Evolutionary conservation across 495 filamentous ascomycete species (phyloP).

Genomic region (Penicillium egyptiacum): DNA sequence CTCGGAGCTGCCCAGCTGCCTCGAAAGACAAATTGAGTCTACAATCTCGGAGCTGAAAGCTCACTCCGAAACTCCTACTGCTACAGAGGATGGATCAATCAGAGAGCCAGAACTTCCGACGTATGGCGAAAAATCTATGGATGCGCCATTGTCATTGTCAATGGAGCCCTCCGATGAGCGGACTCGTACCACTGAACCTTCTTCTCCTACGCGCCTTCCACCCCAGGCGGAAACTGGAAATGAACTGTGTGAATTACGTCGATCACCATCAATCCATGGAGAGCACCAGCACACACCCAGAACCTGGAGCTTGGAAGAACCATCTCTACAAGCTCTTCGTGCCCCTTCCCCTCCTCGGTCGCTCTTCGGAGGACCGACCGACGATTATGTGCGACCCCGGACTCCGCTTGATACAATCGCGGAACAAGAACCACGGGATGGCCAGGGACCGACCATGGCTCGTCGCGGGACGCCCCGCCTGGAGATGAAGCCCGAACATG

Average conservation of each 20-base stretch:
- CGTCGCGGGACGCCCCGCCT: conserved; percentile 40
- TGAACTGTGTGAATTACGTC: conserved; percentile 33
- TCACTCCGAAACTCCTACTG: conserved; percentile 8
- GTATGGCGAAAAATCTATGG: conserved; percentile 16
- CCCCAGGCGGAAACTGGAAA: conserved; percentile 19
- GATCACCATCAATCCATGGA: conserved; percentile 42
- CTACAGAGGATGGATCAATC: conserved; percentile 13
- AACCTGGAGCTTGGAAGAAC: conserved; percentile 39
- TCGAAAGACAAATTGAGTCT: conserved; percentile 13
- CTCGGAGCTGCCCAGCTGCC: conserved; percentile 11
- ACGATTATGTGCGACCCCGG: conserved; percentile 34
- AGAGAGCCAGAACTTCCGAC: conserved; percentile 21
- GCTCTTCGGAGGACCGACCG: conserved; percentile 27
- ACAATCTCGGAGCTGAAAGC: conserved; percentile 13
- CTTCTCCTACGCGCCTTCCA: conserved; percentile 21
- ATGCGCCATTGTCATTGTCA: conserved; percentile 31
- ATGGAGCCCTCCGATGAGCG: conserved; percentile 54
- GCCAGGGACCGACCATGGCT: conserved; percentile 22
- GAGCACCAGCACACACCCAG: conserved; percentile 31
- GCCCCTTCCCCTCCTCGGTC: conserved; percentile 30
- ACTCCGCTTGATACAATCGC: conserved; percentile 42
- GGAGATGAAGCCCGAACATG: conserved; percentile 45
- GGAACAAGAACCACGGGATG: conserved; percentile 40
- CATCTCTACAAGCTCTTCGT: conserved; percentile 20
- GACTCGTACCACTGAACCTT: conserved; percentile 25